Evolutionary conservation across 108 stramenopile species (phyloP).

Genomic region (Fistulifera pelliculosa): DNA sequence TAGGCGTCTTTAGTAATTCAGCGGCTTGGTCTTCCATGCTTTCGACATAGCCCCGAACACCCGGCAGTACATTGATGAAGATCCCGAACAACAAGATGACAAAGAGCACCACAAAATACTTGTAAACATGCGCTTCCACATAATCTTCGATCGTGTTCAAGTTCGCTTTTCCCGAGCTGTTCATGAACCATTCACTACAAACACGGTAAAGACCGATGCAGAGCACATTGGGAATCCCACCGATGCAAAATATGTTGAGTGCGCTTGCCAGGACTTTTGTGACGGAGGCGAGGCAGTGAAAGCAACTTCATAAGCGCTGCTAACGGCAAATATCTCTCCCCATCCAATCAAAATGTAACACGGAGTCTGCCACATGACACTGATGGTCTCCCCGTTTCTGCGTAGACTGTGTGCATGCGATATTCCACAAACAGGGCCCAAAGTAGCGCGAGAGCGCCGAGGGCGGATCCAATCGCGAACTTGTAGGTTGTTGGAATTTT

Average conservation of each 20-base stretch:
- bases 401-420: slow-evolving; percentile 51
- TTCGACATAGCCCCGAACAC: slow-evolving; percentile 42
- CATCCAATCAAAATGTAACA: slow-evolving; percentile 72
- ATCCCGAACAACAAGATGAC: slow-evolving; percentile 51
- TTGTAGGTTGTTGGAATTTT: slow-evolving; percentile 75
- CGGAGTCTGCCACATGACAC: slow-evolving; percentile 66
- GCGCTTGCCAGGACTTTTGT: slow-evolving; percentile 72
- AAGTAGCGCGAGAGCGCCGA: slow-evolving; percentile 58
- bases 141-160: slow-evolving; percentile 60
- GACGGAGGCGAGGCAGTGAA: slow-evolving; percentile 67
- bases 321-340: slow-evolving; percentile 83
- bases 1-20: slow-evolving; percentile 34
- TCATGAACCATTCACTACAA: slow-evolving; percentile 54
- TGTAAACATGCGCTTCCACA: slow-evolving; percentile 49
- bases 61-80: slow-evolving; percentile 57
- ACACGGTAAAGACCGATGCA: slow-evolving; percentile 65
- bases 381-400: slow-evolving; percentile 45
- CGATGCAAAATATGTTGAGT: slow-evolving; percentile 71
- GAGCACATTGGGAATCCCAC: slow-evolving; percentile 68
- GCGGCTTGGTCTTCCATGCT: slow-evolving; percentile 53
- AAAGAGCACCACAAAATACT: slow-evolving; percentile 68
- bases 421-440: slow-evolving; percentile 68
- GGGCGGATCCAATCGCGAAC: slow-evolving; percentile 71
- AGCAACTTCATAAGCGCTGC: slow-evolving; percentile 79
- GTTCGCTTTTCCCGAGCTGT: slow-evolving; percentile 29